Conservation (phyloP, 164 flowering plant species). For the Macadamia integrifolia region DNA sequence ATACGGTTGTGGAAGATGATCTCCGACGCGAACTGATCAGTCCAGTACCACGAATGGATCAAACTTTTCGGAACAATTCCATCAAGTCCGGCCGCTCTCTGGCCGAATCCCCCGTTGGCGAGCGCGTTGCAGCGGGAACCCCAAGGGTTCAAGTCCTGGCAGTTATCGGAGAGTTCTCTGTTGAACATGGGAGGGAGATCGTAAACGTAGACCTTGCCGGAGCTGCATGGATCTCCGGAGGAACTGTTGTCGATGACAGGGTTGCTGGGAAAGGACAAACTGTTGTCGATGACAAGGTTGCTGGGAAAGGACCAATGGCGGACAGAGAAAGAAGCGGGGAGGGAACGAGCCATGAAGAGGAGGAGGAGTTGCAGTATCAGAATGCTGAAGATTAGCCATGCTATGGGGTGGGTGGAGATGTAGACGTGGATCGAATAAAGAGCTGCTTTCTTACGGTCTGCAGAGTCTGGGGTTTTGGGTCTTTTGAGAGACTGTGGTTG, state of each 20-base stretch:
- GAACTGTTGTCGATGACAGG: neutral
- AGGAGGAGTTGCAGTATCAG: conserved; percentile 23
- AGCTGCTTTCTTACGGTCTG: conserved; percentile 8
- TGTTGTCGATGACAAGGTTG: neutral
- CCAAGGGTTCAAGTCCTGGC: conserved; percentile 65
- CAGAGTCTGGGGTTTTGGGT: conserved; percentile 8
- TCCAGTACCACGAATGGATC: conserved; percentile 52
- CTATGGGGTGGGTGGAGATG: conserved; percentile 18
- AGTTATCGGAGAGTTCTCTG: conserved; percentile 39
- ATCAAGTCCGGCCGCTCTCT: conserved; percentile 26
- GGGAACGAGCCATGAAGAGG: conserved; percentile 13
- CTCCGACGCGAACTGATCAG: conserved; percentile 81
- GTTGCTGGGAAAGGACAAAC: conserved; percentile 3
- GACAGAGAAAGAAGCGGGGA: conserved; percentile 14
- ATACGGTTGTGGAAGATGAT: conserved; percentile 72
- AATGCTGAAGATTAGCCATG: conserved; percentile 27
- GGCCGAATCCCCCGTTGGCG: conserved; percentile 71
- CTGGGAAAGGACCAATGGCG: conserved; percentile 7
- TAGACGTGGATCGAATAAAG: conserved; percentile 10
- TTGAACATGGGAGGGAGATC: conserved; percentile 63
- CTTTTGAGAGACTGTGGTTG: conserved; percentile 7
- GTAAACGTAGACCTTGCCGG: conserved; percentile 68
- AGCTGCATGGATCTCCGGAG: conserved; percentile 15
- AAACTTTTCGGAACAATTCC: conserved; percentile 45
- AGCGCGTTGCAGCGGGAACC: conserved; percentile 58